Base-by-base conservation (phyloP, 495 filamentous ascomycete species). In the Xeromyces bisporus region DNA sequence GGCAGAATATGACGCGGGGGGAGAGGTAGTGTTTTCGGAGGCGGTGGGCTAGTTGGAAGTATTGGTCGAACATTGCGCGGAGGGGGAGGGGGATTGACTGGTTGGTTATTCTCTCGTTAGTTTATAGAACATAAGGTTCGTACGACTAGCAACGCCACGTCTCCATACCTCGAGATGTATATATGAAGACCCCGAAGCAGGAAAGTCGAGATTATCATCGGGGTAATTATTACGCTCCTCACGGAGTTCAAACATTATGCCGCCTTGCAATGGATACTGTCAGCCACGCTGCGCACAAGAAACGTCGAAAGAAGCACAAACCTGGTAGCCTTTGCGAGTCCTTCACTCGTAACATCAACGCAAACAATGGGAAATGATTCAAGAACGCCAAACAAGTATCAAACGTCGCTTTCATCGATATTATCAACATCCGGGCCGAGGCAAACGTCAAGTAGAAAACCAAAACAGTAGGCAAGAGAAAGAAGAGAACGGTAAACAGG, bases 401-500 rank as follows among this genome's bases (percentile, higher is more conserved):
- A 31, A 96, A 71, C 2, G 67, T 57, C 5, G 85, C 91, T 46
- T 94, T 96, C 27, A 93, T 54, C 15, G 75, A 76, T 31, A 99
- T 94, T 42, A 96, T 94, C 30, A 74, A 74, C 80, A 94, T 93
- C 18, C 89, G 73, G 11, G 89, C 84, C 23, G 78, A 75, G 16
- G 89, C 87, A 53, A 99, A 99, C 16, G 91, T 93, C 23, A 93
- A 60, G 48, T 99, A 99, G 45, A 94, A 99, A 7, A 94, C 91
- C 25, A 86, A 66, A 16, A 99, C 80, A 2, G 89, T 99, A 0
- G 89, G 91, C 1, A 96, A 64, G 13, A 99, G 66, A 50, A 96
- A 99, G 61, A 91, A 93, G 1, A 96, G 68, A 8, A 96, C 67
- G 2, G 91, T 94, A 42, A 99, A 99, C 6, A 99, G 65, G 14